Evolutionary conservation across 306 rosid genomes (phyloP).

Genomic region (Calophaca sinica): DNA sequence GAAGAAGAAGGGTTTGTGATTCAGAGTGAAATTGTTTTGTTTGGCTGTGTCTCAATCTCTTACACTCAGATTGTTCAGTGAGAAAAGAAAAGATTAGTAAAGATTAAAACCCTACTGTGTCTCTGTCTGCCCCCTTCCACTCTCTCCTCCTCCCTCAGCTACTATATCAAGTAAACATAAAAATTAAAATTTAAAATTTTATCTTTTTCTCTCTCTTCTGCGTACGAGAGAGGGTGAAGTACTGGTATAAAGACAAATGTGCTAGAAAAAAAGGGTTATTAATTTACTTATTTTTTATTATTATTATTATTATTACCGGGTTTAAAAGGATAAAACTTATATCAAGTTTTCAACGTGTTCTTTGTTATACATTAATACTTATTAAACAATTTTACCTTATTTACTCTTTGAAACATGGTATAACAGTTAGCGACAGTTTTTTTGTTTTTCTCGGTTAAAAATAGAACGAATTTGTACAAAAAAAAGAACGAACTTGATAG

Average conservation of each 20-base stretch:
- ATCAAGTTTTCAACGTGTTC: too few relatives aligned
- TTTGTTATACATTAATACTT: not conserved
- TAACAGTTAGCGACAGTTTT: too few relatives aligned
- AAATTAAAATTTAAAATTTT: not conserved
- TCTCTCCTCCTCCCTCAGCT: not conserved
- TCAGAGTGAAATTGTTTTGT: not conserved
- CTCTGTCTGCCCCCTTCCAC: not conserved
- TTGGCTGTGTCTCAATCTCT: not conserved
- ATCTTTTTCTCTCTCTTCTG: not conserved
- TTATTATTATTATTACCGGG: too few relatives aligned
- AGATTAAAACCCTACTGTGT: constrained; percentile 44
- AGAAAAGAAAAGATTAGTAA: constrained; percentile 21
- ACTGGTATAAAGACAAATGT: too few relatives aligned
- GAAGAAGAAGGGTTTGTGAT: constrained; percentile 28
- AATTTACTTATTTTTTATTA: too few relatives aligned
- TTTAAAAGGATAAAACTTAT: too few relatives aligned
- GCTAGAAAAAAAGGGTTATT: too few relatives aligned
- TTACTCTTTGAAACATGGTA: too few relatives aligned
- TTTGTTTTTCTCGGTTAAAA: too few relatives aligned
- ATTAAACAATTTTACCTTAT: too few relatives aligned
- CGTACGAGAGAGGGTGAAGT: not conserved
- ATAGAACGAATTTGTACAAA: too few relatives aligned
- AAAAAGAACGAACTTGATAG: too few relatives aligned
- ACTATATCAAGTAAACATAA: constrained; percentile 12
- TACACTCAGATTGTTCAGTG: not conserved